Evolutionary conservation across 305 asterid genomes (phyloP).

Genomic region (Rubia peregrina): DNA sequence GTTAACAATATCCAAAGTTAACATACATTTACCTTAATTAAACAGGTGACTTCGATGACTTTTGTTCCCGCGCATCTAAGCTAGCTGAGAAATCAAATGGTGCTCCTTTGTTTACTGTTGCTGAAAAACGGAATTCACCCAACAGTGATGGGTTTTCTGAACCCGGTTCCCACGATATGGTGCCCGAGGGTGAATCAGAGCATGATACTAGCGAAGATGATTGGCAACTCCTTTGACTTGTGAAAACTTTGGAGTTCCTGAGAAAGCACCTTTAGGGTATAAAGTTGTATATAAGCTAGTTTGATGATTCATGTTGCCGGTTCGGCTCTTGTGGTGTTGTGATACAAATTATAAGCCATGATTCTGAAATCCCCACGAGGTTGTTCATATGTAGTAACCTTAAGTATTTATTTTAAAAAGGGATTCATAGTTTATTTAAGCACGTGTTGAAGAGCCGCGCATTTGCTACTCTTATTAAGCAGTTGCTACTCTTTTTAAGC

Average conservation of each 20-base stretch:
- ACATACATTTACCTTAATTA: slow-evolving; percentile 8
- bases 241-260: background rate
- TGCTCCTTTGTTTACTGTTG: slow-evolving; percentile 80
- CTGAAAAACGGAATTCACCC: slow-evolving; percentile 44
- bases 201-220: slow-evolving; percentile 65
- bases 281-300: slow-evolving; percentile 15
- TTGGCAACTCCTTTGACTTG: slow-evolving; percentile 80
- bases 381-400: too few species aligned
- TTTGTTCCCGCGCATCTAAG: slow-evolving; percentile 62
- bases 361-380: too few species aligned
- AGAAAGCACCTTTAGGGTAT: slow-evolving; percentile 5
- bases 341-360: too few species aligned
- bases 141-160: slow-evolving; percentile 24
- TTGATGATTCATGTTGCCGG: background rate
- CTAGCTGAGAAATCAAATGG: slow-evolving; percentile 65
- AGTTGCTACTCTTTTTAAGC: too few species aligned
- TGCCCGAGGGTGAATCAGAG: slow-evolving; percentile 26
- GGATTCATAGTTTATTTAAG: too few species aligned
- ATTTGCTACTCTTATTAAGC: too few species aligned
- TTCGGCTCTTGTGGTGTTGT: background rate
- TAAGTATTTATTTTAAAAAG: too few species aligned
- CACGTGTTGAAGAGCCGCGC: too few species aligned
- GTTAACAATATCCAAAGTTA: background rate
- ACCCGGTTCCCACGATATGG: slow-evolving; percentile 26
- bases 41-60: slow-evolving; percentile 83